phyloP scores from a whole-genome alignment of 1,284 basidiomycete species.

The Uromyces viciae-fabae region DNA sequence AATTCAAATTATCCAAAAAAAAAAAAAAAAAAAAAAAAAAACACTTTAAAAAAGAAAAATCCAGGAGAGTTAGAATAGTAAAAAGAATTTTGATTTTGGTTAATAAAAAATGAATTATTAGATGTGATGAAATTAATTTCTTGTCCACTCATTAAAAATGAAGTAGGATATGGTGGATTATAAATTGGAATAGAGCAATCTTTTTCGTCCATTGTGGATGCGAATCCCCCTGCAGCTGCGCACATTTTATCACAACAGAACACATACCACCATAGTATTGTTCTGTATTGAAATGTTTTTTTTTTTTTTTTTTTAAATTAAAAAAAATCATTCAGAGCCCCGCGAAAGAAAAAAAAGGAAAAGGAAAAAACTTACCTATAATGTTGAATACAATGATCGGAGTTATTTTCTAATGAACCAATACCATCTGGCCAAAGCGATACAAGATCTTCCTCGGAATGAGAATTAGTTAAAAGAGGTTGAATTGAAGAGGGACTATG shows the following conservation, averaged over 20 bases:
- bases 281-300: conserved; percentile 1
- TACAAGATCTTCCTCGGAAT: neutral
- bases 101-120: too few relatives aligned
- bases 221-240: conserved; percentile 35
- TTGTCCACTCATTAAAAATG: too few relatives aligned
- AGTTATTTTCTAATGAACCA: neutral
- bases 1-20: neutral
- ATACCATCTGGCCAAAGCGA: conserved; percentile 42
- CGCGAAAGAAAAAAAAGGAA: neutral
- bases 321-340: too few relatives aligned
- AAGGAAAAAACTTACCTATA: neutral
- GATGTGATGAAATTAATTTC: too few relatives aligned
- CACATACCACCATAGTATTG: conserved; percentile 42
- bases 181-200: conserved; percentile 35
- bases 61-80: neutral
- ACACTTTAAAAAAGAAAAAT: neutral
- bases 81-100: neutral
- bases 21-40: neutral
- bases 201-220: conserved; percentile 16
- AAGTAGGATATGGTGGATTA: neutral
- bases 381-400: conserved; percentile 1
- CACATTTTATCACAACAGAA: conserved; percentile 43
- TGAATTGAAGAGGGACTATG: neutral
- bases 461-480: neutral
- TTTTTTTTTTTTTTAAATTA: conserved; percentile 2